Evolutionary conservation across 2,329 filamentous ascomycete species (phyloP).

Genomic region (Colletotrichum brevisporum): DNA sequence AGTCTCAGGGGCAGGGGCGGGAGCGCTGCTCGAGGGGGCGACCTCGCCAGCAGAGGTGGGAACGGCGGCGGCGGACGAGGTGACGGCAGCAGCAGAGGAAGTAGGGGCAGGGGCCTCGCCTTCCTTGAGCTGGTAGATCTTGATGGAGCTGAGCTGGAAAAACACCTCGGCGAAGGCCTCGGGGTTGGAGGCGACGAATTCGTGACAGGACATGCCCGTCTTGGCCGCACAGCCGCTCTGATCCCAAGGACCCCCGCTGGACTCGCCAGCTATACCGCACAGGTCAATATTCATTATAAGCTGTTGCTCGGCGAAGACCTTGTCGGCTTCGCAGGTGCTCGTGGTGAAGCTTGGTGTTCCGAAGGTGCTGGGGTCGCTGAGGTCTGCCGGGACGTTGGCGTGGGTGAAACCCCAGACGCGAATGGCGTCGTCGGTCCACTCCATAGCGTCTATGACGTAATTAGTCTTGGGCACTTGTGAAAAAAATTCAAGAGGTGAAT

Average conservation of each 20-base stretch:
- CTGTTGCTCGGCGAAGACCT: constrained; percentile 47
- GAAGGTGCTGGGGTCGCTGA: constrained; percentile 46
- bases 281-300: constrained; percentile 62
- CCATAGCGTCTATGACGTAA: constrained; percentile 66
- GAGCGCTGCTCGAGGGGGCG: neutral
- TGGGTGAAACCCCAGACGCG: constrained; percentile 77
- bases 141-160: constrained; percentile 61
- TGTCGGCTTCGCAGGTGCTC: constrained; percentile 46
- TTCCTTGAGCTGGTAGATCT: constrained; percentile 49
- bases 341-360: constrained; percentile 46
- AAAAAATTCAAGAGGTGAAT: too few relatives aligned
- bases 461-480: constrained; percentile 46
- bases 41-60: neutral
- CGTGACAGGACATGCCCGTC: constrained; percentile 49
- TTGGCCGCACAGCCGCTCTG: constrained; percentile 44
- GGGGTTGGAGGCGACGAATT: constrained; percentile 55
- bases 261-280: constrained; percentile 75
- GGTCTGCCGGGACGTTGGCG: constrained; percentile 67
- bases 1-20: neutral
- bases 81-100: neutral
- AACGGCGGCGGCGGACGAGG: constrained; percentile 9
- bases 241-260: constrained; percentile 43
- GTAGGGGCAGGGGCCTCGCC: constrained; percentile 2
- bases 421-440: constrained; percentile 74
- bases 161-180: constrained; percentile 53